phyloP scores from a whole-genome alignment of 208 protist genomes.

The Leishmania arabica region DNA sequence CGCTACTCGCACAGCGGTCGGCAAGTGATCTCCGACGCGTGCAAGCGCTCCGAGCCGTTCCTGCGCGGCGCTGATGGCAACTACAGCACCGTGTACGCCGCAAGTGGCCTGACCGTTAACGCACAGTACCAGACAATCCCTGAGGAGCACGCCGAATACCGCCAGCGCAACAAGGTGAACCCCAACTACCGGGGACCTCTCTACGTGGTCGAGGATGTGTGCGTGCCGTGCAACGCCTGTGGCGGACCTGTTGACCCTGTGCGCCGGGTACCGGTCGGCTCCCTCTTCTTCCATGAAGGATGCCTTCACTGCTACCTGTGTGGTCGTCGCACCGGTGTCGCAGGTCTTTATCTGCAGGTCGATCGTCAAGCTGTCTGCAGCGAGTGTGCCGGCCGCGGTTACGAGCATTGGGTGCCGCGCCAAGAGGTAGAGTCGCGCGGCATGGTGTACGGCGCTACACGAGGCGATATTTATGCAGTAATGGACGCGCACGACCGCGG shows the following conservation, averaged over 20 bases:
- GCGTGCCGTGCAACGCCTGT: constrained; percentile 64
- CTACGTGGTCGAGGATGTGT: constrained; percentile 73
- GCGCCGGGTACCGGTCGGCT: constrained; percentile 67
- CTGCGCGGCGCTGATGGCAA: not conserved
- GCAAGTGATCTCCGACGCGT: constrained; percentile 2
- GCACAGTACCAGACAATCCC: constrained; percentile 46
- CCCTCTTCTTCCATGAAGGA: constrained; percentile 68
- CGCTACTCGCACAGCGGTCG: not conserved
- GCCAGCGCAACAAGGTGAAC: constrained; percentile 43
- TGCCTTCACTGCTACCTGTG: constrained; percentile 79
- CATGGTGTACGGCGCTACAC: constrained; percentile 46
- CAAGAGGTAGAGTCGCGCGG: constrained; percentile 41
- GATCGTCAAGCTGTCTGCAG: constrained; percentile 42
- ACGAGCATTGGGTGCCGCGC: constrained; percentile 39
- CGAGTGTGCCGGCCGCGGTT: constrained; percentile 36
- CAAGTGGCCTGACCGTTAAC: constrained; percentile 39
- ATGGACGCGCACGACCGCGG: constrained; percentile 23
- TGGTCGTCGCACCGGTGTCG: constrained; percentile 30
- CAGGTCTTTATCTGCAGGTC: constrained; percentile 59
- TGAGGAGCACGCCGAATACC: constrained; percentile 66
- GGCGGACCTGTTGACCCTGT: constrained; percentile 78
- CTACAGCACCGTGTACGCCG: constrained; percentile 1
- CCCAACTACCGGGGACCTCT: constrained; percentile 65
- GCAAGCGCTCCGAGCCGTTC: not conserved
- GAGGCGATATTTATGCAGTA: constrained; percentile 31